These are phyloP conservation scores for Auricularia cornea DNA, from an alignment of 768 basidiomycete genomes.

Conservation along the genomic window DNA sequence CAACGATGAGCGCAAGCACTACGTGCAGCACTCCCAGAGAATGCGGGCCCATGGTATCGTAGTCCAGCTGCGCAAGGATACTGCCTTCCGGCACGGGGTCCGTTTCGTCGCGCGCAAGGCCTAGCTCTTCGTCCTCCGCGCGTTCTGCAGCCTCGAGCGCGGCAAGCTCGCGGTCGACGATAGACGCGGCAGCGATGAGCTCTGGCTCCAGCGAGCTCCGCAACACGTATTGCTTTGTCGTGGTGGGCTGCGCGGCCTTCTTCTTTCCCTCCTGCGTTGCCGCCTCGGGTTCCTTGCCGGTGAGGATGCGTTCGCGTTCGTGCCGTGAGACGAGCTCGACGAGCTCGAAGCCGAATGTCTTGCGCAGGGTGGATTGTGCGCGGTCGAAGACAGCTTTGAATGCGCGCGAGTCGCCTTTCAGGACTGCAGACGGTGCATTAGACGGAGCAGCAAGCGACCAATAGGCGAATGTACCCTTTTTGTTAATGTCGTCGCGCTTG, in stretches of 20 bases:
- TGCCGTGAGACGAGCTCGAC: slow-evolving; percentile 64
- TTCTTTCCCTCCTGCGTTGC: slow-evolving; percentile 18
- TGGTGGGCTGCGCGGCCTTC: slow-evolving; percentile 37
- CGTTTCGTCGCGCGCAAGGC: slow-evolving; percentile 26
- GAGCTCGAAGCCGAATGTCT: slow-evolving; percentile 77
- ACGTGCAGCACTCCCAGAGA: slow-evolving; percentile 69
- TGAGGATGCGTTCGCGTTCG: slow-evolving; percentile 30
- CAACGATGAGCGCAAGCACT: slow-evolving; percentile 77
- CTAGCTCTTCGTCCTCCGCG: slow-evolving; percentile 43
- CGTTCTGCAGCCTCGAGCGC: slow-evolving; percentile 32
- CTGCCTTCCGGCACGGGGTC: slow-evolving; percentile 49
- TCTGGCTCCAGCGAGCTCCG: slow-evolving; percentile 59
- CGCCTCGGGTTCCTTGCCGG: slow-evolving; percentile 25
- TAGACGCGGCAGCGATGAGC: slow-evolving; percentile 54
- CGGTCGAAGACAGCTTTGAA: slow-evolving; percentile 57
- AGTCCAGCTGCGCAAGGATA: slow-evolving; percentile 62
- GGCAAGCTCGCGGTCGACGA: slow-evolving; percentile 33
- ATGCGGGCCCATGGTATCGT: slow-evolving; percentile 49
- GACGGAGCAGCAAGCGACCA: not conserved
- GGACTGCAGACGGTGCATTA: slow-evolving; percentile 25
- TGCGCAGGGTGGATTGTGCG: slow-evolving; percentile 57
- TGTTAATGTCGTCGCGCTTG: slow-evolving; percentile 76
- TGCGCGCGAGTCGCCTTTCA: slow-evolving; percentile 39
- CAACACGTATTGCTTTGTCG: slow-evolving; percentile 70
- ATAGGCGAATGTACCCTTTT: slow-evolving; percentile 50